Base-by-base conservation (phyloP, 1,139 yeast genomes). In the Kodamaea sp. region DNA sequence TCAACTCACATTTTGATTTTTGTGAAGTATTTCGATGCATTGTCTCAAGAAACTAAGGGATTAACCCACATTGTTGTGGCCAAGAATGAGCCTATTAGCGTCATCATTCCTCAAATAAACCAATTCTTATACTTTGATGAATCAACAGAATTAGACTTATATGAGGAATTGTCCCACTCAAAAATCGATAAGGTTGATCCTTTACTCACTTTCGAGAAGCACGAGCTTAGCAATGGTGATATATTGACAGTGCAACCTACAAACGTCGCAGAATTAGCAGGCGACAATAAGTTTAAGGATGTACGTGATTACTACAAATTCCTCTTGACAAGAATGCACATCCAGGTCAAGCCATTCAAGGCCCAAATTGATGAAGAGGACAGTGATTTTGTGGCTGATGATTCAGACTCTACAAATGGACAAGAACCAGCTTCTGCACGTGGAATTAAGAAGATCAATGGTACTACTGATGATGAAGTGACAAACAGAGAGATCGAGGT, bases 181-280 rank as follows among this genome's bases (percentile, higher is more conserved):
- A 76, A 77, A 52, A 70, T 87, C 32, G 86, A 82, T 25, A 54
- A 55, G 4, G 48, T 78, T 7, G 68, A 75, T 28, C 53, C 62
- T 4, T 53, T 58, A 5, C 59, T 64, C 26, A 66, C 84, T 0
- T 76, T 83, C 45, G 78, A 74, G 43, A 74, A 78, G 42, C 70
- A 78, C 24, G 97, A 89, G 52, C 60, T 90, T 24, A 72, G 73
- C 12, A 80, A 75, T 45, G 97, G 97, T 45, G 97, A 89, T 54
- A 84, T 90, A 15, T 59, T 90, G 11, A 70, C 85, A 19, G 73
- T 84, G 33, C 83, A 83, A 38, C 51, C 57, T 1, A 41, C 55
- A 1, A 51, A 60, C 28, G 51, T 47, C 1, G 46, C 47, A 8
- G 46, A 50, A 7, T 44, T 55, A 11, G 51, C 57, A 3, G 44